Evolutionary conservation across 2,329 filamentous ascomycete species (phyloP), one percentile per base, ranked within the genome.

Genomic region (Paraphaeosphaeria minitans): DNA sequence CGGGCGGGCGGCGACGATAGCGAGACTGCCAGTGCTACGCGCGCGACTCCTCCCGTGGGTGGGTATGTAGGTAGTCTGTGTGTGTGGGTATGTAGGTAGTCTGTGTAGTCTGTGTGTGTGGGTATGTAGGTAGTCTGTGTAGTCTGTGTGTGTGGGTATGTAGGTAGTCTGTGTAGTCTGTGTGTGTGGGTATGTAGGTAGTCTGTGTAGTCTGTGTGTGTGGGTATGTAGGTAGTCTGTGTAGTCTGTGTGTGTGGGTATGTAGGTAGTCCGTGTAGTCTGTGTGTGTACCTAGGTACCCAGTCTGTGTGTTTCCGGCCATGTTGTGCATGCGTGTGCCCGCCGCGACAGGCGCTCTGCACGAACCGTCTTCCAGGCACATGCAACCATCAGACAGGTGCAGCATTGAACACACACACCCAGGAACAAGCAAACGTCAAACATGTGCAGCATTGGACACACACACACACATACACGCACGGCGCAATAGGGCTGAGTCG

Each of bases 401-500:
- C 39, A 31, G 21, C 12, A 33, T 8, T n/a, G n/a, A n/a, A 45
- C n/a, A 37, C 45, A 31, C 6, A 27, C 41, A 39, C 42, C n/a
- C n/a, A 7, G 37, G 19, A n/a, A 9, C 16, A 3, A 19, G n/a
- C 16, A n/a, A 39, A n/a, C 37, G 37, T 8, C 37, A n/a, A 16
- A n/a, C 37, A n/a, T 21, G 19, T n/a, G 24, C 39, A 31, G 21
- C 12, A 33, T 8, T n/a, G n/a, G n/a, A 45, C n/a, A 37, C 45
- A 31, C 6, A 27, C 41, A 39, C 42, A 42, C 48, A n/a, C 39
- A 57, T 41, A n/a, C 42, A 57, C 16, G 48, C 41, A 45, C 22
- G 27, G 14, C 37, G 22, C 13, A 59, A 21, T 65, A 69, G 61
- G 66, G 65, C 66, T 69, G 65, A 66, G 33, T 37, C 31, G 42